Evolutionary conservation across 2,329 filamentous ascomycete species (phyloP).

Genomic region (Chaetothyriales sp.): DNA sequence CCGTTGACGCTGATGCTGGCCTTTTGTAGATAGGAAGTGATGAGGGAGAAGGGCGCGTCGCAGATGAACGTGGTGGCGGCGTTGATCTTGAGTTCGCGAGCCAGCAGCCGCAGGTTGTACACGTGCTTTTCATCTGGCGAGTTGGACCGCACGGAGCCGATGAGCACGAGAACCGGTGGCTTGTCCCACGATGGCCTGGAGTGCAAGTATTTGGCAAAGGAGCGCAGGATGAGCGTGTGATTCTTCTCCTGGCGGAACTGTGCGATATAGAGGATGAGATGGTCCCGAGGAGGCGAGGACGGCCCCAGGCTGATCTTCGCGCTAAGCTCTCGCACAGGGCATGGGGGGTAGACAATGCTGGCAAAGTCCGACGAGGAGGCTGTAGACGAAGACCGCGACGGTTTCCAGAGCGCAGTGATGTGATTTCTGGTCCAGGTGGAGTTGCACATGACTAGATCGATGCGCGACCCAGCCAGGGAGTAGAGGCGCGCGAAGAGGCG

Average conservation of each 20-base stretch:
- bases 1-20: slow-evolving; percentile 82
- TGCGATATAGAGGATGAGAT: slow-evolving; percentile 75
- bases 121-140: slow-evolving; percentile 43
- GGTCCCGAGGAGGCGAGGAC: slow-evolving; percentile 47
- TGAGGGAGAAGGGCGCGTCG: slow-evolving; percentile 76
- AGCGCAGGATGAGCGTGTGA: slow-evolving; percentile 68
- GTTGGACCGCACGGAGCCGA: slow-evolving; percentile 75
- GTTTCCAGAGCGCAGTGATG: slow-evolving; percentile 59
- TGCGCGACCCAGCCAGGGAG: slow-evolving; percentile 61
- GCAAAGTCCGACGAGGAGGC: slow-evolving; percentile 31
- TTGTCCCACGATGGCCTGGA: slow-evolving; percentile 27
- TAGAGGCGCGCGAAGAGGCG: slow-evolving; percentile 68
- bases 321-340: slow-evolving; percentile 73
- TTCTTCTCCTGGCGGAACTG: slow-evolving; percentile 98
- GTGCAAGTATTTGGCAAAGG: slow-evolving; percentile 64
- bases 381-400: slow-evolving; percentile 16
- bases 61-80: slow-evolving; percentile 75
- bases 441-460: slow-evolving; percentile 96
- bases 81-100: slow-evolving; percentile 72
- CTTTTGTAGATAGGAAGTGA: slow-evolving; percentile 61
- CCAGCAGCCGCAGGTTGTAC: slow-evolving; percentile 72
- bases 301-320: slow-evolving; percentile 55
- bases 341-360: slow-evolving; percentile 76
- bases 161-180: slow-evolving; percentile 57
- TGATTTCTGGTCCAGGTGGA: slow-evolving; percentile 85